Evolutionary conservation across 1,284 basidiomycete genomes (phyloP).

Genomic region (Austroboletus niveus): DNA sequence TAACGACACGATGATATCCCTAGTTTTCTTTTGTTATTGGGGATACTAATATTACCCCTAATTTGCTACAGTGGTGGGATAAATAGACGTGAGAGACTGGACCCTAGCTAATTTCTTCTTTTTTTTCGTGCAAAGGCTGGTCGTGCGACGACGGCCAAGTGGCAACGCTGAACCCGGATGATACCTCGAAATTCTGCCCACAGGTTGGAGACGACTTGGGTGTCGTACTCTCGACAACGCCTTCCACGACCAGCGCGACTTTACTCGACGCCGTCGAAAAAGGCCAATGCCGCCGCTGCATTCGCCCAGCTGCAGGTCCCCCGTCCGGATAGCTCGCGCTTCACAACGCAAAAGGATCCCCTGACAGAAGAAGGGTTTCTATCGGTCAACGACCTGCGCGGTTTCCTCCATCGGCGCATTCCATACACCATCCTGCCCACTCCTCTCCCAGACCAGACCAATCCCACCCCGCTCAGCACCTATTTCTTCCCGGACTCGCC

Average conservation of each 20-base stretch:
- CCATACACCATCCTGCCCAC: constrained; percentile 62
- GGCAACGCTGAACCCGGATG: constrained; percentile 33
- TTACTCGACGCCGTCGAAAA: constrained; percentile 60
- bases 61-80: neutral
- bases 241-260: constrained; percentile 67
- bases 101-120: neutral
- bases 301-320: constrained; percentile 39
- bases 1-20: too few relatives aligned
- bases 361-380: constrained; percentile 19
- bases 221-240: constrained; percentile 61
- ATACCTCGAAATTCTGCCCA: constrained; percentile 44
- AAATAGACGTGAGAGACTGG: constrained; percentile 15
- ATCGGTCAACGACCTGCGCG: constrained; percentile 36
- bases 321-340: constrained; percentile 38
- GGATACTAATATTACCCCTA: too few relatives aligned
- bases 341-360: constrained; percentile 27
- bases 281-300: constrained; percentile 50
- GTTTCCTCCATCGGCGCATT: constrained; percentile 47
- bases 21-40: too few relatives aligned
- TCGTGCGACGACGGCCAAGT: constrained; percentile 17
- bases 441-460: constrained; percentile 50
- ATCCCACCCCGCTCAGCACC: constrained; percentile 40
- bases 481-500: constrained; percentile 63
- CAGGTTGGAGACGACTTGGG: constrained; percentile 56
- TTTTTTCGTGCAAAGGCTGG: constrained; percentile 11